Evolutionary conservation across 1,284 basidiomycete species (phyloP).

Genomic region (Leccinum holopus): DNA sequence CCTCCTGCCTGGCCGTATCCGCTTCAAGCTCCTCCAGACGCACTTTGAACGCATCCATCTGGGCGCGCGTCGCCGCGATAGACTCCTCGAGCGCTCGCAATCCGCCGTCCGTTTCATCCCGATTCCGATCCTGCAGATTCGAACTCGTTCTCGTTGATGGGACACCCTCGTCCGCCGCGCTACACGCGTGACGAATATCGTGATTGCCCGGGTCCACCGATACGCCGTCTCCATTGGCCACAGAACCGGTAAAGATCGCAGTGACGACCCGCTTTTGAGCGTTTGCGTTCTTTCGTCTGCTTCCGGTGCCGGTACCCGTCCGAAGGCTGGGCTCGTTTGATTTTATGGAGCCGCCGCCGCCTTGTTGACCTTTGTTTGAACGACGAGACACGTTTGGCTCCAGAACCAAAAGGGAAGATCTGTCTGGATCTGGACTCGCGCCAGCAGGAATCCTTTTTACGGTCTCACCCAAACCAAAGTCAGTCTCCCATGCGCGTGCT

Average conservation of each 20-base stretch:
- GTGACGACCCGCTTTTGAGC: slow-evolving; percentile 28
- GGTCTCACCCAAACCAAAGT: slow-evolving; percentile 29
- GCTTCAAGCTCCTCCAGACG: slow-evolving; percentile 30
- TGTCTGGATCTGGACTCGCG: neutral
- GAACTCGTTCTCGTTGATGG: neutral
- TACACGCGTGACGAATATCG: neutral
- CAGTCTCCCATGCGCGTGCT: slow-evolving; percentile 33
- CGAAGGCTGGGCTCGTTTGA: slow-evolving; percentile 1
- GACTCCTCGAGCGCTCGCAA: slow-evolving; percentile 26
- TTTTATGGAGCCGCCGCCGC: neutral
- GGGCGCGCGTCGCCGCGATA: slow-evolving; percentile 22
- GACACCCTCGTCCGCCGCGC: neutral
- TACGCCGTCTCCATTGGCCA: neutral
- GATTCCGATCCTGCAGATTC: neutral
- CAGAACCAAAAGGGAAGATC: too few species aligned
- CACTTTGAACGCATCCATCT: slow-evolving; percentile 27
- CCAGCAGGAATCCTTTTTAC: slow-evolving; percentile 28
- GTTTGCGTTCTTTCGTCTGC: slow-evolving; percentile 8
- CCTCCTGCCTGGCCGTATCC: slow-evolving; percentile 22
- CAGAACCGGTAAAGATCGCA: slow-evolving; percentile 33
- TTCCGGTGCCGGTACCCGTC: slow-evolving; percentile 5
- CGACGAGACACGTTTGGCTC: neutral
- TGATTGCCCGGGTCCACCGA: neutral
- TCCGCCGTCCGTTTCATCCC: slow-evolving; percentile 3
- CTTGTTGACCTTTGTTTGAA: neutral